Evolutionary conservation across 129 eudicot genomes (phyloP).

Genomic region (Erigeron canadensis): DNA sequence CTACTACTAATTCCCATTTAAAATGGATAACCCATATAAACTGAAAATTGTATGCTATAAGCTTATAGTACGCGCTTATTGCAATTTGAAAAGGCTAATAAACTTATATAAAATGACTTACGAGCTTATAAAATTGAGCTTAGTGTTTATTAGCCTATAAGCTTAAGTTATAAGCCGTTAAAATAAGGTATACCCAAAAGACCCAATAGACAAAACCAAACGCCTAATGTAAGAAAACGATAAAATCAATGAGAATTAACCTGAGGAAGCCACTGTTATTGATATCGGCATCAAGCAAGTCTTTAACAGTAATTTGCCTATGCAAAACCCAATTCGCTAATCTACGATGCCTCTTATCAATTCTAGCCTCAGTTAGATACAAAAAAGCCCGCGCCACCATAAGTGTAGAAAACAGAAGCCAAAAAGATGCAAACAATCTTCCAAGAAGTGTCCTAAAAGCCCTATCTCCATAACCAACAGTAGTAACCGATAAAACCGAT

Average conservation of each 20-base stretch:
- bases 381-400: conserved; percentile 57
- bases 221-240: not conserved
- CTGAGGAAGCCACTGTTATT: conserved; percentile 53
- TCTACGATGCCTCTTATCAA: conserved; percentile 53
- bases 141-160: no score
- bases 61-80: no score
- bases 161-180: not conserved
- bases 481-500: conserved; percentile 54
- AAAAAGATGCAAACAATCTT: conserved; percentile 49
- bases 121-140: no score
- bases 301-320: conserved; percentile 45
- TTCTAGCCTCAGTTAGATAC: conserved; percentile 55
- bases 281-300: conserved; percentile 52
- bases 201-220: not conserved
- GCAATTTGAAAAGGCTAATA: no score
- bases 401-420: conserved; percentile 57
- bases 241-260: conserved; percentile 16
- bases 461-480: conserved; percentile 67
- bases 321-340: conserved; percentile 54
- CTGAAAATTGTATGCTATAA: no score
- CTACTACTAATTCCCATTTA: not conserved
- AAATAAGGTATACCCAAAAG: not conserved
- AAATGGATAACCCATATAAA: not conserved
- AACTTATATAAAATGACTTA: no score
- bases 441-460: conserved; percentile 49